Percentiles rank a stretch among this genome's conserved stretches.
phyloP scores from a whole-genome alignment of 345 rosid genomes.

The Ceriops decandra region DNA sequence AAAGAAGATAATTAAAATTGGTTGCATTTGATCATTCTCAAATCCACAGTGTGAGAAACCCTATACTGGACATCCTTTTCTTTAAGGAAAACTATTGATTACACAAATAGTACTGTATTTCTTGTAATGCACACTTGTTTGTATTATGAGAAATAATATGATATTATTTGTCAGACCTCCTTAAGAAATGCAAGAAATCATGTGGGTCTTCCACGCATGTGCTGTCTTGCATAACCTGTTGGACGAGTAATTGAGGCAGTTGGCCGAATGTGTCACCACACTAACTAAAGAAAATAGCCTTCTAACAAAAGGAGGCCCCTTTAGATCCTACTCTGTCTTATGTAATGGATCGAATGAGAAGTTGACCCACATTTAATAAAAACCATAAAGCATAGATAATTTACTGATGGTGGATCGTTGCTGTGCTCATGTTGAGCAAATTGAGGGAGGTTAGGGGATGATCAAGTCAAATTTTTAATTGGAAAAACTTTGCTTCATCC shows the following conservation, averaged over 20 bases:
- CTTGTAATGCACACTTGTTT: constrained; percentile 6
- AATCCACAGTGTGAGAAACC: background rate
- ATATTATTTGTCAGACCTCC: constrained; percentile 1
- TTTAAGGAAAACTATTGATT: background rate
- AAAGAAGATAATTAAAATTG: no score
- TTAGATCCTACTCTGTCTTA: background rate
- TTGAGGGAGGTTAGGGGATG: constrained; percentile 13
- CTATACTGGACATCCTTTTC: background rate
- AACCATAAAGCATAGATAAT: background rate
- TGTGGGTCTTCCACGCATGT: no score
- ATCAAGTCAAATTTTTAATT: constrained; percentile 22
- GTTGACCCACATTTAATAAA: background rate
- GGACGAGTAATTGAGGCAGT: constrained; percentile 11
- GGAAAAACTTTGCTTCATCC: constrained; percentile 22
- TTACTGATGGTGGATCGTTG: background rate
- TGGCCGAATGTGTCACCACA: constrained; percentile 23
- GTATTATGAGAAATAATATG: background rate
- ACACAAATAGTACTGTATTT: background rate
- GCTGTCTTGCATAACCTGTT: no score
- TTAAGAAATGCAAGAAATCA: background rate
- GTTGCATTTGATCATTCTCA: no score
- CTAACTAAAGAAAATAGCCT: constrained; percentile 27
- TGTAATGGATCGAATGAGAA: background rate
- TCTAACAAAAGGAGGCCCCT: constrained; percentile 23
- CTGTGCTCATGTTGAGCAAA: constrained; percentile 16